These are phyloP conservation scores for Hirsutella minnesotensis DNA, from an alignment of 2,329 filamentous ascomycete species.

Conservation along the genomic window DNA sequence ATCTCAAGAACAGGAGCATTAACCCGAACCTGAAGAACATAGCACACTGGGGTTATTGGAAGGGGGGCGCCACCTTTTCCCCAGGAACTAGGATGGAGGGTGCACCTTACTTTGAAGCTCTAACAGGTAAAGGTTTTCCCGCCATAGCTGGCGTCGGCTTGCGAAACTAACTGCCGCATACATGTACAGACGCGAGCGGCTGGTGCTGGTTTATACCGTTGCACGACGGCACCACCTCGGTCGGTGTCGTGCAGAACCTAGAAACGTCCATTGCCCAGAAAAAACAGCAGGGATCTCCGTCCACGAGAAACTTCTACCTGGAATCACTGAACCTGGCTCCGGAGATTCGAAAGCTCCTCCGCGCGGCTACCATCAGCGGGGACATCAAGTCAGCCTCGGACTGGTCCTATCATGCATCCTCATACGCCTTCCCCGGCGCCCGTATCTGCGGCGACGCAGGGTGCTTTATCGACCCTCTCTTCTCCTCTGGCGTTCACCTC, in stretches of 20 bases:
- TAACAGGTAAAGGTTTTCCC: conserved; percentile 11
- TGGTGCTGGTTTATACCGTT: conserved; percentile 40
- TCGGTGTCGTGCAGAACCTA: conserved; percentile 30
- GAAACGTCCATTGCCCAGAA: conserved; percentile 22
- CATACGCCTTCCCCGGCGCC: conserved; percentile 25
- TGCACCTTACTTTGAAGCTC: conserved; percentile 31
- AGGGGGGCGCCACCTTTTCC: conserved; percentile 19
- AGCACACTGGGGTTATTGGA: conserved; percentile 37
- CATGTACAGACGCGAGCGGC: conserved; percentile 28
- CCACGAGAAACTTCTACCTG: conserved; percentile 19
- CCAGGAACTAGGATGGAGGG: conserved; percentile 21
- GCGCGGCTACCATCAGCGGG: conserved; percentile 17
- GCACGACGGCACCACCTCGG: conserved; percentile 30
- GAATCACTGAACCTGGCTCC: conserved; percentile 21
- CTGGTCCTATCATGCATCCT: conserved; percentile 32
- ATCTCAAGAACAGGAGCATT: conserved; percentile 32
- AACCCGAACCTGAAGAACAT: conserved; percentile 37
- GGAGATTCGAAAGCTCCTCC: conserved; percentile 16
- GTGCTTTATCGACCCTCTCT: conserved; percentile 36
- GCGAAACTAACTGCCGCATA: not conserved
- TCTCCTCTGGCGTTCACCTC: conserved; percentile 36
- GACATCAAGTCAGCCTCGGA: conserved; percentile 30
- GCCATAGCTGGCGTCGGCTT: not conserved
- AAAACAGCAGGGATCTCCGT: conserved; percentile 4
- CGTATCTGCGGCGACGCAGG: conserved; percentile 34